Evolutionary conservation across 768 basidiomycete species (phyloP).

Genomic region (Pulveroboletus sp.): DNA sequence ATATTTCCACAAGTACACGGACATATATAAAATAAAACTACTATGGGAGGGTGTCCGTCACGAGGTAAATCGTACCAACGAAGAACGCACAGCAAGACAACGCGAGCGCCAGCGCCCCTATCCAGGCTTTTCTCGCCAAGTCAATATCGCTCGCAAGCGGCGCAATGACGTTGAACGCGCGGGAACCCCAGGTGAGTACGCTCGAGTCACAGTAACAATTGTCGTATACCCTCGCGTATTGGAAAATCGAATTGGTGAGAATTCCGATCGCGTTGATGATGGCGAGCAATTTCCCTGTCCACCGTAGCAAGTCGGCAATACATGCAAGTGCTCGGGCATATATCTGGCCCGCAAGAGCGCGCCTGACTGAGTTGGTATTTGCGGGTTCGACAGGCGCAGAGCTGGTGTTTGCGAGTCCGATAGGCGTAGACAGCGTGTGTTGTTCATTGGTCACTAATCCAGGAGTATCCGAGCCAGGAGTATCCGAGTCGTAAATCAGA

Average conservation of each 20-base stretch:
- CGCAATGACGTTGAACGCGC: slow-evolving; percentile 30
- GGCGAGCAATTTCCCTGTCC: slow-evolving; percentile 27
- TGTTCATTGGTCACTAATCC: neutral
- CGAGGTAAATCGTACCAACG: slow-evolving; percentile 26
- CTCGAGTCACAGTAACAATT: slow-evolving; percentile 31
- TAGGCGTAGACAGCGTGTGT: neutral
- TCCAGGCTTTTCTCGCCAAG: slow-evolving; percentile 32
- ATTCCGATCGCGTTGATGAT: slow-evolving; percentile 24
- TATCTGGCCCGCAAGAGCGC: neutral
- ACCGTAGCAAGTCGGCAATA: slow-evolving; percentile 19
- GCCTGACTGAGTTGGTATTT: no score
- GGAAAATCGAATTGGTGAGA: slow-evolving; percentile 26
- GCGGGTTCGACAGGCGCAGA: no score
- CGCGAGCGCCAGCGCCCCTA: slow-evolving; percentile 33
- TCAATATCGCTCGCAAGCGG: slow-evolving; percentile 14
- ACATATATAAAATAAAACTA: neutral
- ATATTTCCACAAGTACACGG: no score
- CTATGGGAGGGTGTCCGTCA: slow-evolving; percentile 19
- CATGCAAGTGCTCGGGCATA: neutral
- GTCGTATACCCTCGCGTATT: slow-evolving; percentile 25
- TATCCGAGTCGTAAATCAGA: neutral
- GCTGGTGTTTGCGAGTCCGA: no score
- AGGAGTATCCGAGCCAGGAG: no score
- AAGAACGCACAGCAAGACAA: slow-evolving; percentile 22
- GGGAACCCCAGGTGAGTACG: slow-evolving; percentile 12